phyloP scores from a whole-genome alignment of 1,139 yeast species.

The Saccharomyces hybrid region DNA sequence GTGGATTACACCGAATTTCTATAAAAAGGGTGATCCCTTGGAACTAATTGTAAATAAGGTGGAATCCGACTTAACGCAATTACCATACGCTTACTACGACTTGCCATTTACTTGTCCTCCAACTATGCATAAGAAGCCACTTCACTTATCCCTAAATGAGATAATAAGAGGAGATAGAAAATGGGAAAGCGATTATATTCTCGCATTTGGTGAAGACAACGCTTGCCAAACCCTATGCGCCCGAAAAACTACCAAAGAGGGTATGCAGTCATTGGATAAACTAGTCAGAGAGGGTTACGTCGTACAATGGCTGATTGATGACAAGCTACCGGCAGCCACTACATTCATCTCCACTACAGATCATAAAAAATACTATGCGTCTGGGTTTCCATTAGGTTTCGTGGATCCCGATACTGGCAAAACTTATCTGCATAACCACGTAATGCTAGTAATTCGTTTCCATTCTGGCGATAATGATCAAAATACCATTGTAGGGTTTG shows the following conservation, averaged over 20 bases:
- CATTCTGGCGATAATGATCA: conserved; percentile 46
- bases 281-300: conserved; percentile 64
- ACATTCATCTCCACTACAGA: conserved; percentile 61
- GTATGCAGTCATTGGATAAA: conserved; percentile 48
- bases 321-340: conserved; percentile 75
- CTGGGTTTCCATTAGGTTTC: conserved; percentile 83
- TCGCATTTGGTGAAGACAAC: conserved; percentile 53
- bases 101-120: conserved; percentile 80
- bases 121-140: conserved; percentile 43
- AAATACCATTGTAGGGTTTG: conserved; percentile 77
- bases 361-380: conserved; percentile 62
- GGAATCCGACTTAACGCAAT: conserved; percentile 65
- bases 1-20: conserved; percentile 26
- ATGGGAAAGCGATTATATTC: conserved; percentile 62
- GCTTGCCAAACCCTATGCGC: conserved; percentile 65
- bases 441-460: conserved; percentile 70
- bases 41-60: conserved; percentile 69
- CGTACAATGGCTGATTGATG: conserved; percentile 80
- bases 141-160: conserved; percentile 67
- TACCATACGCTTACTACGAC: conserved; percentile 70
- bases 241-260: conserved; percentile 43
- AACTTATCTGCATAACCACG: conserved; percentile 66
- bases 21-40: conserved; percentile 49
- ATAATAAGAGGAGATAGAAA: conserved; percentile 75
- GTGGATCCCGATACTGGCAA: conserved; percentile 42